phyloP scores from a whole-genome alignment of 2,329 filamentous ascomycete species.

The Trichoderma polysporum region DNA sequence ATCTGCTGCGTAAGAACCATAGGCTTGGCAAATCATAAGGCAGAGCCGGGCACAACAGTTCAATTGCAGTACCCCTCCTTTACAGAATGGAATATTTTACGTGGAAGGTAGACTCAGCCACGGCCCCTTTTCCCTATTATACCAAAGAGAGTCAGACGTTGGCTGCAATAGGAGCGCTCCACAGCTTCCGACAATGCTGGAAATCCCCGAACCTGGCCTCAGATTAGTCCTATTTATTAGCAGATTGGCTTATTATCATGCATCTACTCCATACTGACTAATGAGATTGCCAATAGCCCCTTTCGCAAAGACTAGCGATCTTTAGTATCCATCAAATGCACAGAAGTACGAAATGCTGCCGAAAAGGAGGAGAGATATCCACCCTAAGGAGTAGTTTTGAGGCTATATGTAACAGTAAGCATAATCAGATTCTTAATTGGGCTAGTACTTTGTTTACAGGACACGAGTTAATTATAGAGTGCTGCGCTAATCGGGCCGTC shows the following conservation, averaged over 20 bases:
- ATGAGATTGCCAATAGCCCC: neutral
- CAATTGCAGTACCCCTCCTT: neutral
- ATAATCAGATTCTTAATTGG: constrained; percentile 12
- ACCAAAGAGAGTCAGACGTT: neutral
- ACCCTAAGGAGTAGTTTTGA: neutral
- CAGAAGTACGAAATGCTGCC: neutral
- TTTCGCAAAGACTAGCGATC: neutral
- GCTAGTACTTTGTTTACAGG: neutral
- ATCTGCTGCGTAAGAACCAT: neutral
- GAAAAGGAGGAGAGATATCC: neutral
- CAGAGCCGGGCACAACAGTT: neutral
- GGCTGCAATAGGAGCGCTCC: neutral
- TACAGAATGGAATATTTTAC: neutral
- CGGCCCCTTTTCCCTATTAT: neutral
- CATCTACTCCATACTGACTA: neutral
- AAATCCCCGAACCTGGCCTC: neutral
- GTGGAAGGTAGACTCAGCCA: neutral
- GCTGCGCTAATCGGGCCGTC: constrained; percentile 3
- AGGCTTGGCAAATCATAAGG: neutral
- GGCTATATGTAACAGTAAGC: constrained; percentile 6
- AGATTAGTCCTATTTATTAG: neutral
- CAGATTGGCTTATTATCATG: constrained; percentile 1
- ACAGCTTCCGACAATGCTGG: neutral
- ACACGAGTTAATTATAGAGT: neutral
- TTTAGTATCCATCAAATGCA: neutral